phyloP scores from a whole-genome alignment of 129 eudicot genomes.

The Flaveria brownii region DNA sequence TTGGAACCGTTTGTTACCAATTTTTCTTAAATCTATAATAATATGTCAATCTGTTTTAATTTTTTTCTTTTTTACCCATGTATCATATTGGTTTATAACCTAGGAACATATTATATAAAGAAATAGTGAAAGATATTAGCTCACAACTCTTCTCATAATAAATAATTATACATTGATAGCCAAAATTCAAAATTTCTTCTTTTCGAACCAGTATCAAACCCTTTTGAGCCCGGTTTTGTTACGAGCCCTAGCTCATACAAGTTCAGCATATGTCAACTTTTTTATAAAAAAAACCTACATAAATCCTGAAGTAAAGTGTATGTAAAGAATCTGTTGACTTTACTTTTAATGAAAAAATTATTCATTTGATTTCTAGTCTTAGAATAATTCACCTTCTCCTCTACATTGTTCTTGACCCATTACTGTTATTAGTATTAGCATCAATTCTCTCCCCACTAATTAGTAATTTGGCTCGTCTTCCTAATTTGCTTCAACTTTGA shows the following conservation, averaged over 20 bases:
- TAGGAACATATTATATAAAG: no score
- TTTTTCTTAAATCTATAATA: no score
- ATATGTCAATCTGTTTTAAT: no score
- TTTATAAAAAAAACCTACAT: not conserved
- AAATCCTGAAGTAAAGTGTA: not conserved
- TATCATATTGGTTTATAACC: no score
- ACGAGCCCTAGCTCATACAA: not conserved
- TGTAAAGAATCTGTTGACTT: conserved; percentile 33
- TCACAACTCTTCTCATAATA: no score
- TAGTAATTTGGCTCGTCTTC: conserved; percentile 38
- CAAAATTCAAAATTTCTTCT: no score
- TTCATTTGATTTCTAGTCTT: conserved; percentile 23
- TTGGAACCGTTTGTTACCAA: no score
- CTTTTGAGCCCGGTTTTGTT: not conserved
- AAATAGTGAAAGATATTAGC: no score
- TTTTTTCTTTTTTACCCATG: no score
- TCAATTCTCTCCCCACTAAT: conserved; percentile 35
- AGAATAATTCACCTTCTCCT: conserved; percentile 29
- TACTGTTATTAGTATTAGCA: conserved; percentile 32
- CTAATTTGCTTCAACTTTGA: conserved; percentile 19
- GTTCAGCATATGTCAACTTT: not conserved
- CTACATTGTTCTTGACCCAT: conserved; percentile 35
- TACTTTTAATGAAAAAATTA: conserved; percentile 27
- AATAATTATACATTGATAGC: no score
- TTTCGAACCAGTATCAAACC: not conserved